Conservation (phyloP, 2,329 filamentous ascomycete genomes). For the Sporothrix humicola region DNA sequence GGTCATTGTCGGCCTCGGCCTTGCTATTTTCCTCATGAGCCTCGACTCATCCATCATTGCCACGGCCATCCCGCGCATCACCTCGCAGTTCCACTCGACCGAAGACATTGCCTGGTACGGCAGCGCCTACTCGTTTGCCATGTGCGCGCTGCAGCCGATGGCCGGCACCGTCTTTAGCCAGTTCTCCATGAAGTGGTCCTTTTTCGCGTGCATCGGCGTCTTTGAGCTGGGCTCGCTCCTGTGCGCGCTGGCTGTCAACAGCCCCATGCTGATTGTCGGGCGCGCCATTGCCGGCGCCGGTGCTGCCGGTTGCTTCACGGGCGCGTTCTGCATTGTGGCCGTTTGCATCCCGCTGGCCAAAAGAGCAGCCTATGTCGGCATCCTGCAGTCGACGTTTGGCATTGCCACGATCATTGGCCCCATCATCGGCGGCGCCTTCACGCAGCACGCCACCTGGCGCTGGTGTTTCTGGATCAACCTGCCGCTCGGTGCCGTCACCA, state of each 20-base stretch:
- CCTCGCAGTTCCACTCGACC: conserved; percentile 35
- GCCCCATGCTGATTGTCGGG: conserved; percentile 3
- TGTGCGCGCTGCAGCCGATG: conserved; percentile 44
- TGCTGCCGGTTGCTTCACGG: background rate
- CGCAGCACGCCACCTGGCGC: conserved; percentile 49
- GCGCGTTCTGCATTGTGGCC: background rate
- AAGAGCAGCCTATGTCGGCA: conserved; percentile 1
- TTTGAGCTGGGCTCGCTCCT: conserved; percentile 46
- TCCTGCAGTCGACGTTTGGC: background rate
- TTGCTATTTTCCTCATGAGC: conserved; percentile 49
- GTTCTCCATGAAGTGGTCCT: conserved; percentile 46
- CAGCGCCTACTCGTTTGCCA: conserved; percentile 36
- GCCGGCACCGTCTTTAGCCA: conserved; percentile 51
- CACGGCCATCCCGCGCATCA: conserved; percentile 36
- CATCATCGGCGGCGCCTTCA: conserved; percentile 51
- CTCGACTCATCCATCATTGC: conserved; percentile 44
- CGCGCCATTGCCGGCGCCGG: background rate
- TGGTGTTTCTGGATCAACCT: conserved; percentile 67
- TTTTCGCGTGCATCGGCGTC: conserved; percentile 44
- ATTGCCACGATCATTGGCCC: conserved; percentile 51
- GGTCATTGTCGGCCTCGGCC: conserved; percentile 41
- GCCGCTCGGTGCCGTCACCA: conserved; percentile 54
- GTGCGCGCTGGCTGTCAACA: background rate
- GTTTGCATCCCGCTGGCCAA: conserved; percentile 6
- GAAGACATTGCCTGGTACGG: conserved; percentile 38